Percentiles rank a stretch among this genome's conserved stretches.
These are phyloP conservation scores for Lasiodiplodia citricola DNA, from an alignment of 2,329 filamentous ascomycete species.

Conservation along the genomic window DNA sequence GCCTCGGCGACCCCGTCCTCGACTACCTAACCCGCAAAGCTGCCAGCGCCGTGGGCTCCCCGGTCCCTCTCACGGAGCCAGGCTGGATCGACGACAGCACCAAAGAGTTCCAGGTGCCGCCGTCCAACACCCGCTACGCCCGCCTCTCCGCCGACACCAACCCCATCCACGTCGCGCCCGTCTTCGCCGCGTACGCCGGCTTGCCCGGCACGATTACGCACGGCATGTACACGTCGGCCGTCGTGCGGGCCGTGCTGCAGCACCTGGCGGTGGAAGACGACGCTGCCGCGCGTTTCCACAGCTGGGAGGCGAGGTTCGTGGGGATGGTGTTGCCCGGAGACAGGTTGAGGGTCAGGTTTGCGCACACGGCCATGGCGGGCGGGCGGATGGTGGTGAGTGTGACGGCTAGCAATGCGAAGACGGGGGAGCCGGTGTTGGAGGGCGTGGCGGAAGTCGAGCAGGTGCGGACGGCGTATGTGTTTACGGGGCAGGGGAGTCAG, in stretches of 20 bases:
- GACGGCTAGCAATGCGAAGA: conserved; percentile 37
- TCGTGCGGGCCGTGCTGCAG: conserved; percentile 38
- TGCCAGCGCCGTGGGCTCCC: conserved; percentile 15
- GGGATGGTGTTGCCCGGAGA: conserved; percentile 47
- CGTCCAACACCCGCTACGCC: conserved; percentile 34
- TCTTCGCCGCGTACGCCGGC: conserved; percentile 43
- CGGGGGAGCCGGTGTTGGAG: conserved; percentile 39
- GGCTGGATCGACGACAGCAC: neutral
- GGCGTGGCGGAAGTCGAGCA: conserved; percentile 41
- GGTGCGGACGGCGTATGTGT: conserved; percentile 43
- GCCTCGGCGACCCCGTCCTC: conserved; percentile 33
- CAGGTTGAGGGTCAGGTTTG: conserved; percentile 38
- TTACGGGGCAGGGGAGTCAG: conserved; percentile 51
- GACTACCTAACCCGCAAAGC: conserved; percentile 34
- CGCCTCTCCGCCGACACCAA: conserved; percentile 47
- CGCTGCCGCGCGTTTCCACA: conserved; percentile 17
- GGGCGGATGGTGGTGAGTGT: conserved; percentile 42
- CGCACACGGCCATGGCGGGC: conserved; percentile 43
- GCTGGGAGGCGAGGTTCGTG: conserved; percentile 39
- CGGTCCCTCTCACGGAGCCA: conserved; percentile 28
- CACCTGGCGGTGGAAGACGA: conserved; percentile 15
- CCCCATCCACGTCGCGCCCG: conserved; percentile 47
- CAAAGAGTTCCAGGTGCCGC: conserved; percentile 15
- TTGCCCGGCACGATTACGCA: conserved; percentile 49
- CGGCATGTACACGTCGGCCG: conserved; percentile 48